These are phyloP conservation scores for Yamadazyma epiphylla DNA, from an alignment of 1,139 yeast genomes.

Conservation along the genomic window DNA sequence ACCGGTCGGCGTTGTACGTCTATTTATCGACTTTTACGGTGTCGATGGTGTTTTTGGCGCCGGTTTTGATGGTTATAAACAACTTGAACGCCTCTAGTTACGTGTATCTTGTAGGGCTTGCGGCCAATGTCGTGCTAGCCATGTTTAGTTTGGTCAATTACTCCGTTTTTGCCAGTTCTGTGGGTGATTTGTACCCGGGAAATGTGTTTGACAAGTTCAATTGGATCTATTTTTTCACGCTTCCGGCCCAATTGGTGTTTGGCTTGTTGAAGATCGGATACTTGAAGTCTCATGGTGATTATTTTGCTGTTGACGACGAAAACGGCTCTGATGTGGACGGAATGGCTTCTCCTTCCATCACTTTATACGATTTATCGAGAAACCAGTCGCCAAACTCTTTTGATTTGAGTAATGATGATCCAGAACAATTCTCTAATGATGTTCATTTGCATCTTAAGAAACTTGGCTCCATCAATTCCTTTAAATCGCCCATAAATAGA, in stretches of 20 bases:
- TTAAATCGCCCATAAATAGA: neutral
- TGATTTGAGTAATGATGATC: conserved; percentile 8
- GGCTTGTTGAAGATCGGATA: conserved; percentile 33
- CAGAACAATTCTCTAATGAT: conserved; percentile 8
- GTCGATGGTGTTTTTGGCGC: conserved; percentile 60
- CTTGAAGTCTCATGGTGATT: conserved; percentile 4
- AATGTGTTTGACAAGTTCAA: conserved; percentile 72
- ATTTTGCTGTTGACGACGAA: conserved; percentile 22
- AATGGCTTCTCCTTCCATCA: conserved; percentile 31
- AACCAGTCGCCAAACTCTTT: conserved; percentile 11
- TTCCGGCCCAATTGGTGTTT: conserved; percentile 50
- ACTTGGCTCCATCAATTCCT: conserved; percentile 3
- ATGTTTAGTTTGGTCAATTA: conserved; percentile 54
- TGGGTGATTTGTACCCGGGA: conserved; percentile 67
- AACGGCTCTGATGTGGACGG: conserved; percentile 28
- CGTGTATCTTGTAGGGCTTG: conserved; percentile 54
- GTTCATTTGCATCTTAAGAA: conserved; percentile 9
- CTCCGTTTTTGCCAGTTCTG: conserved; percentile 55
- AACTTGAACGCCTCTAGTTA: conserved; percentile 46
- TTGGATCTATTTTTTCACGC: conserved; percentile 51
- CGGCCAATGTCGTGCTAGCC: conserved; percentile 45
- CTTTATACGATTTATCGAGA: conserved; percentile 31
- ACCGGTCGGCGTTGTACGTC: conserved; percentile 49
- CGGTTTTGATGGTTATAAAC: conserved; percentile 64
- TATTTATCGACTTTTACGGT: conserved; percentile 50